These are phyloP conservation scores for Fusarium falciforme DNA, from an alignment of 2,329 filamentous ascomycete genomes.

Conservation along the genomic window DNA sequence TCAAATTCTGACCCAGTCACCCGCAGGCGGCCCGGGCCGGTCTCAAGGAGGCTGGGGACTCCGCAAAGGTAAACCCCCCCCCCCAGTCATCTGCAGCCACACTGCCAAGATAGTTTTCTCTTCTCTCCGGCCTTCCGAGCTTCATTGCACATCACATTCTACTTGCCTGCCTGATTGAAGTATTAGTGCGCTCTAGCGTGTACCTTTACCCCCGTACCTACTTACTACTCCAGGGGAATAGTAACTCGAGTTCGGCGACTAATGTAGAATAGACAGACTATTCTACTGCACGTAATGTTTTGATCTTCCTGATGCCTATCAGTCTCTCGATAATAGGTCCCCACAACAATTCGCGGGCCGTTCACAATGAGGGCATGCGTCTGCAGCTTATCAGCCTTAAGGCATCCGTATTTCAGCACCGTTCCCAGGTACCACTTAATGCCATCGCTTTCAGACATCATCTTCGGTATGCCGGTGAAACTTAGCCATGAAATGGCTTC, in stretches of 20 bases:
- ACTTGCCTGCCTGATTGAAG: neutral
- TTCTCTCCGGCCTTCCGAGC: neutral
- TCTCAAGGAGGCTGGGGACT: neutral
- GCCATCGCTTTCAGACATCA: neutral
- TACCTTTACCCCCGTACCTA: no score
- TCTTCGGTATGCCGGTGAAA: neutral
- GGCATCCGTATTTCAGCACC: no score
- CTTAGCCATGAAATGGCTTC: neutral
- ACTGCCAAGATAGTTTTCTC: neutral
- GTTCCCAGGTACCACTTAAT: neutral
- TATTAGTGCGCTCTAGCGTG: neutral
- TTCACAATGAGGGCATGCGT: no score
- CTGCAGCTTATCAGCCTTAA: no score
- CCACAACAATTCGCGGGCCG: no score
- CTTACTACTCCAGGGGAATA: neutral
- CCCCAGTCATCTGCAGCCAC: neutral
- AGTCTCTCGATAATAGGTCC: neutral
- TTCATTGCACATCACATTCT: neutral
- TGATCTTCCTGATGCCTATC: neutral
- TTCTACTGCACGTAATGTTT: neutral
- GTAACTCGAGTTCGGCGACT: neutral
- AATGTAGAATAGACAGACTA: neutral
- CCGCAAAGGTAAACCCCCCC: neutral
- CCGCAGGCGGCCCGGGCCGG: neutral
- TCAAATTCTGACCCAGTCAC: neutral